Base-by-base conservation (phyloP, 768 basidiomycete species). In the Rhodotorula toruloides region DNA sequence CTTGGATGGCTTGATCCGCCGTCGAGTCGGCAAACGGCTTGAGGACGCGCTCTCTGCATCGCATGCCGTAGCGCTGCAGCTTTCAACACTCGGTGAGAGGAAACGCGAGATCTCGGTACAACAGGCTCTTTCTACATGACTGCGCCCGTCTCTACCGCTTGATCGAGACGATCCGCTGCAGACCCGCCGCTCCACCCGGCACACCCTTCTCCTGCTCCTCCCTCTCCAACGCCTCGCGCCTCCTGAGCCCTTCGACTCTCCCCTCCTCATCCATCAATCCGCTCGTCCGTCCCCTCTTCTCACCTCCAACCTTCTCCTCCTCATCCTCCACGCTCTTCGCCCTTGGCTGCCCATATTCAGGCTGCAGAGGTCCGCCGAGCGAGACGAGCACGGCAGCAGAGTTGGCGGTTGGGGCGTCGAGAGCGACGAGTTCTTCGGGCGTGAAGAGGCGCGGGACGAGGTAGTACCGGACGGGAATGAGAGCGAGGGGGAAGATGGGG, bases 381-480 rank as follows among this genome's bases (percentile, higher is more conserved):
- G 65, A 68, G 31, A 72, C 74, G 56, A 75, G 68, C 2, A 75
- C 74, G 1, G 74, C 74, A 5, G 61, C 63, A 3, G 64, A 65
- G 54, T 73, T 79, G 17, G 93, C 92, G 0, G 89, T 87, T 0
- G 91, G 89, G 4, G 89, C 87, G 76, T 96, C 93, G n/a, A 97
- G 81, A 29, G 91, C 86, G 4, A 80, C 81, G 44, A 98, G 78
- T 74, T 96, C 93, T 66, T 87, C 88, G 6, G 77, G 73, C 0
- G 86, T 87, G 76, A 96, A 92, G 42, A 75, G 73, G 27, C 80
- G 81, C 0, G 92, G 90, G 21, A 94, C 81, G n/a, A 89, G 70
- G 63, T 81, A 79, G 32, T 84, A 81, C 53, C 92, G 83, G 19
- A 92, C 67, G 0, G 92, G 93, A 31, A 94, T 81, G 21, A 96